Percentiles rank a stretch among this genome's conserved stretches.
Evolutionary conservation across 768 basidiomycete genomes (phyloP).

Genomic region (Trametes gibbosa): DNA sequence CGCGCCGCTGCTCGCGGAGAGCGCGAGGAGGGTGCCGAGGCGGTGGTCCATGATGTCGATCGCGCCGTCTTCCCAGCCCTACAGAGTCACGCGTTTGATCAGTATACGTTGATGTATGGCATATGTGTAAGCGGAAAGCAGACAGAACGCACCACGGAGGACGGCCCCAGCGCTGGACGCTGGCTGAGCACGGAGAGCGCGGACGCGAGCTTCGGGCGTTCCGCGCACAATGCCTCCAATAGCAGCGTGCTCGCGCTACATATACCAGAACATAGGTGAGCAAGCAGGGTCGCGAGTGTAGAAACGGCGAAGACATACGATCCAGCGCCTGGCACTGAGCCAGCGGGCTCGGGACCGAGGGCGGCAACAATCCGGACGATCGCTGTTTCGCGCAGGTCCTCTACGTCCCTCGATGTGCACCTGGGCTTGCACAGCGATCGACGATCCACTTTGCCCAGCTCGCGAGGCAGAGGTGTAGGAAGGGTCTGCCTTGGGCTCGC

Average conservation of each 20-base stretch:
- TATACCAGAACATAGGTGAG: too few relatives aligned
- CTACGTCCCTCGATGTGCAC: constrained; percentile 33
- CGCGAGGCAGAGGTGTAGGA: constrained; percentile 59
- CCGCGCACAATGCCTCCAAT: constrained; percentile 40
- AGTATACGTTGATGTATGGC: not conserved
- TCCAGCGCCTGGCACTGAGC: constrained; percentile 19
- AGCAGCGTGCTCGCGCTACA: constrained; percentile 37
- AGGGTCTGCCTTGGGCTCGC: constrained; percentile 31
- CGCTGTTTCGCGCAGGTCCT: constrained; percentile 43
- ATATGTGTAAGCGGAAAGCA: too few relatives aligned
- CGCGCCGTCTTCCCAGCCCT: constrained; percentile 53
- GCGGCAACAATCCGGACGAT: constrained; percentile 46
- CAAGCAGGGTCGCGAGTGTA: not conserved
- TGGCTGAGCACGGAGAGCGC: constrained; percentile 10
- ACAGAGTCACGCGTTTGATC: not conserved
- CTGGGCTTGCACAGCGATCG: constrained; percentile 35
- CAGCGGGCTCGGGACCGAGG: constrained; percentile 39
- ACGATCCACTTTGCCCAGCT: constrained; percentile 69
- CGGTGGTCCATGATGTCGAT: constrained; percentile 57
- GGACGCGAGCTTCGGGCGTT: constrained; percentile 24
- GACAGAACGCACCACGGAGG: not conserved
- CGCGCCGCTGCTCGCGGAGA: not conserved
- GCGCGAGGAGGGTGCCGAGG: constrained; percentile 37
- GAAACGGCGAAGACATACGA: constrained; percentile 32
- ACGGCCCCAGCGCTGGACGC: not conserved